These are phyloP conservation scores for Dactylis glomerata DNA, from an alignment of 176 grass and related monocot genomes.

Conservation along the genomic window DNA sequence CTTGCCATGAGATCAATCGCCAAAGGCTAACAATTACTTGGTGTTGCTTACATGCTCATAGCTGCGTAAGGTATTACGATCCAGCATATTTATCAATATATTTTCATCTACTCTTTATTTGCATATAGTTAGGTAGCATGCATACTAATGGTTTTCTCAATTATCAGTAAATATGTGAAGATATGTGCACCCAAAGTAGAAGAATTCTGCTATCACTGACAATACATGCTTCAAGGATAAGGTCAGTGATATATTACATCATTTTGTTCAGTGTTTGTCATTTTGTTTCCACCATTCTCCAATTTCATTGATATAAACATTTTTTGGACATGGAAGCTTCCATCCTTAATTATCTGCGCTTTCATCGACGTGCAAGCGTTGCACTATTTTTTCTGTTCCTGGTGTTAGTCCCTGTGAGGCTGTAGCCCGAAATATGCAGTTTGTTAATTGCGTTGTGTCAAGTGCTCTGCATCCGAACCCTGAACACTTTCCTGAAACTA, in stretches of 20 bases:
- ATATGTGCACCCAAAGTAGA: slow-evolving; percentile 96
- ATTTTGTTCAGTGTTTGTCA: not conserved
- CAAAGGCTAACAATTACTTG: slow-evolving; percentile 82
- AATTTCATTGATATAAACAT: slow-evolving; percentile 26
- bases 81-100: not conserved
- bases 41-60: slow-evolving; percentile 95
- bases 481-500: too few relatives aligned
- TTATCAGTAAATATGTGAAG: slow-evolving; percentile 81
- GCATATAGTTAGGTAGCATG: not conserved
- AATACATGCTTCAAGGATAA: slow-evolving; percentile 96
- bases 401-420: too few relatives aligned
- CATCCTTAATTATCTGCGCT: not conserved
- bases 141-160: not conserved
- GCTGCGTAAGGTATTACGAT: slow-evolving; percentile 65
- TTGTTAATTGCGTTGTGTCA: too few relatives aligned
- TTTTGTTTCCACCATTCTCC: not conserved
- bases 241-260: slow-evolving; percentile 25
- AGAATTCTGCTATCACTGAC: slow-evolving; percentile 95
- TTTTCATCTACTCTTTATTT: not conserved
- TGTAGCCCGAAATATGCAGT: too few relatives aligned
- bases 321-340: slow-evolving; percentile 88
- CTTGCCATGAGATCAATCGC: slow-evolving; percentile 82
- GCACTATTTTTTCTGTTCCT: not conserved
- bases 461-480: too few relatives aligned
- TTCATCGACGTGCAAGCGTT: too few relatives aligned